Percentiles rank a stretch among this genome's conserved stretches.
Evolutionary conservation across 2,329 filamentous ascomycete species (phyloP).

Genomic region (Lomentospora prolificans): DNA sequence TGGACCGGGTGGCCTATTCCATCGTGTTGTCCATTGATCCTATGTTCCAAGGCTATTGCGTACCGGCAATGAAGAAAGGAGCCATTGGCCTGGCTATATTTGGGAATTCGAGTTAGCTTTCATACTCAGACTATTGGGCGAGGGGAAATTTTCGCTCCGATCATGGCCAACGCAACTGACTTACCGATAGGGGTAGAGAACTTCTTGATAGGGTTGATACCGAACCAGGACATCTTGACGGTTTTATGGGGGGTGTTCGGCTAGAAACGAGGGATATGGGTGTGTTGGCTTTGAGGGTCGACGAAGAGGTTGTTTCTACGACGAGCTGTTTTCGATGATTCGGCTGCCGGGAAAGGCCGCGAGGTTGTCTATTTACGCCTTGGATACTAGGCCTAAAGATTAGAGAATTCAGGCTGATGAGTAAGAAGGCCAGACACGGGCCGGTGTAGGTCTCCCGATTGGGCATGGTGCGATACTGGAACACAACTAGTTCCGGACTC

Average conservation of each 20-base stretch:
- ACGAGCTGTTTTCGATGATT: slow-evolving; percentile 22
- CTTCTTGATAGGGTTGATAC: slow-evolving; percentile 60
- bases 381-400: background rate
- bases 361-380: background rate
- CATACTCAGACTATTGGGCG: background rate
- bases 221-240: slow-evolving; percentile 66
- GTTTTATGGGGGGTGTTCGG: slow-evolving; percentile 25
- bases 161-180: slow-evolving; percentile 27
- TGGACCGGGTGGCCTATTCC: background rate
- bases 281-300: slow-evolving; percentile 4
- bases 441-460: background rate
- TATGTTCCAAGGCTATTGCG: slow-evolving; percentile 14
- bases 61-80: slow-evolving; percentile 94
- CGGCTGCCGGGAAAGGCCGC: slow-evolving; percentile 6
- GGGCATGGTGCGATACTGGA: background rate
- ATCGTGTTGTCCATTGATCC: slow-evolving; percentile 5
- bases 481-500: background rate
- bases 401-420: background rate
- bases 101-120: slow-evolving; percentile 16
- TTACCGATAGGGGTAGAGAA: slow-evolving; percentile 69
- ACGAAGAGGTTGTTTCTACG: background rate
- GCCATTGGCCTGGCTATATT: slow-evolving; percentile 73
- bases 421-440: background rate
- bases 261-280: slow-evolving; percentile 18
- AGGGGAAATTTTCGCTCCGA: background rate